Evolutionary conservation across 2,329 filamentous ascomycete species (phyloP), one percentile per base, ranked within the genome.

Genomic region (Stenocarpella maydis): DNA sequence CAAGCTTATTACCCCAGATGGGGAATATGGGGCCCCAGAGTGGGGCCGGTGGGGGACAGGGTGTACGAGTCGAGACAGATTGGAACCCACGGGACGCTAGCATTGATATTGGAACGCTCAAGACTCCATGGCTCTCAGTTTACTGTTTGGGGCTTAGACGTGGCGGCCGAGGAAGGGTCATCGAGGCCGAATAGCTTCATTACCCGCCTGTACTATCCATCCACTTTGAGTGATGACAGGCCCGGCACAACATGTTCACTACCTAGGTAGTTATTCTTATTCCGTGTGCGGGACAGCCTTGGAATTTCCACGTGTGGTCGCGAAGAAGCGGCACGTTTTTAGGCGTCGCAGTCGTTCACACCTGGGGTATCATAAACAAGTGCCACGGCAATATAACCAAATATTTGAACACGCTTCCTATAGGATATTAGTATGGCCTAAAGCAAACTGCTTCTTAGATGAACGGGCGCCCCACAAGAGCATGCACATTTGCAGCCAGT

Each of bases 31-130:
- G 41, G 58, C 58, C 41, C 26, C 26, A 61, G 41, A 19, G 58
- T 61, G 58, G 58, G 41, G 58, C 58, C 58, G 58, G 58, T 61
- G 58, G 41, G 58, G 58, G 58, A 47, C 58, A 47, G 12, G 58
- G 58, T 61, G n/a, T 61, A 61, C 14, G 58, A 41, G 47, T 47
- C 55, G 41, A 28, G 41, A 47, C 55, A 24, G 41, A 2, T 34
- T 61, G 26, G 17, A 61, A n/a, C 26, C 41, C 41, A 61, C 45
- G 55, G 55, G 12, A 47, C 55, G 47, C 58, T 61, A 61, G 58
- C 26, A 24, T 34, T 61, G 41, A 49, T 26, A 47, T 47, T 61
- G 41, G 41, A 47, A 61, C 28, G 19, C 26, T 10, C 31, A 19
- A 24, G 26, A n/a, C 19, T 61, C 41, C 3, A 47, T 17, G 28